phyloP scores from a whole-genome alignment of 1,139 yeast species.

The Suhomyces bribrorum region DNA sequence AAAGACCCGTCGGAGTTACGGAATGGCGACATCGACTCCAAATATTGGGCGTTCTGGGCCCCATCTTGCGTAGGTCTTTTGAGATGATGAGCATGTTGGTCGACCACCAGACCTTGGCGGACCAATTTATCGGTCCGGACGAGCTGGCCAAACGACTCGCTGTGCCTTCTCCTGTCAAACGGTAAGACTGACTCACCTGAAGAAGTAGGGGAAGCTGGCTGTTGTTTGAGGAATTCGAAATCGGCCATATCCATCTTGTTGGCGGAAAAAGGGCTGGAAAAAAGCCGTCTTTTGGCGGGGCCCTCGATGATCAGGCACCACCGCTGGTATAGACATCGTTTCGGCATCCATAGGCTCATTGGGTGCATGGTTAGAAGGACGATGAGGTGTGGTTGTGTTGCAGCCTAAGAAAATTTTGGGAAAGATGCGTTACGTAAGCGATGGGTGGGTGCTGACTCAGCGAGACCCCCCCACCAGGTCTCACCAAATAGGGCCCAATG shows the following conservation, averaged over 20 bases:
- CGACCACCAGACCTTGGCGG: constrained; percentile 19
- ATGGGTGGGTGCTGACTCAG: no score
- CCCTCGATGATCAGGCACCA: no score
- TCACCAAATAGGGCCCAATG: no score
- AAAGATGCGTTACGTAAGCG: constrained; percentile 4
- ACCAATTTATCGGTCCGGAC: constrained; percentile 41
- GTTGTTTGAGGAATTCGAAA: constrained; percentile 14
- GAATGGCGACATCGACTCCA: constrained; percentile 30
- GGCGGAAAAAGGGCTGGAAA: no score
- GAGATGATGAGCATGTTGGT: constrained; percentile 8
- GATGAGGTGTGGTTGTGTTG: no score
- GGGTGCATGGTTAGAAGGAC: no score
- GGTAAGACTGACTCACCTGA: constrained; percentile 22
- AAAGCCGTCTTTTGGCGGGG: not conserved
- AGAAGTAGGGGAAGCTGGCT: not conserved
- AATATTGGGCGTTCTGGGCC: constrained; percentile 7
- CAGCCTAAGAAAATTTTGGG: constrained; percentile 8
- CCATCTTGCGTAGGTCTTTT: constrained; percentile 8
- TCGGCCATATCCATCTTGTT: constrained; percentile 11
- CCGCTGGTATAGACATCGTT: no score
- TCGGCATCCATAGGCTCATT: no score
- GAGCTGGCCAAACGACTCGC: constrained; percentile 47
- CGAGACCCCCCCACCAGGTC: no score
- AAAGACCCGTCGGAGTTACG: constrained; percentile 42
- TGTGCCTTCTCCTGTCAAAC: constrained; percentile 31